phyloP scores from a whole-genome alignment of 2,329 filamentous ascomycete genomes.

The Clonostachys solani region DNA sequence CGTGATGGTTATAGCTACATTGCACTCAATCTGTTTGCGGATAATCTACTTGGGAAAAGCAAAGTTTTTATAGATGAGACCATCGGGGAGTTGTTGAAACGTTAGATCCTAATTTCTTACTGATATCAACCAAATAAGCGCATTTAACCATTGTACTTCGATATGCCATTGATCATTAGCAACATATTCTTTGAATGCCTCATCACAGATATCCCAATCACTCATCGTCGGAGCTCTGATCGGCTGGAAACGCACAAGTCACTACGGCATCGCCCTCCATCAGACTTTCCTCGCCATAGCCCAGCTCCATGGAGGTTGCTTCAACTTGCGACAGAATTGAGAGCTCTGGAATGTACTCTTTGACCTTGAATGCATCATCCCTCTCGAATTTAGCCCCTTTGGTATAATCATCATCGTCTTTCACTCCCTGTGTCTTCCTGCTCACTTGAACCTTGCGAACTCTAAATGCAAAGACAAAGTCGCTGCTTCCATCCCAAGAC shows the following conservation, averaged over 20 bases:
- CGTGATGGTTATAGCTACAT: constrained; percentile 1
- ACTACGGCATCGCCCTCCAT: not conserved
- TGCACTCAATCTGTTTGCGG: not conserved
- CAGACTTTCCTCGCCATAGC: not conserved
- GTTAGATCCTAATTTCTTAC: too few species aligned
- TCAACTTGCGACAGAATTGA: not conserved
- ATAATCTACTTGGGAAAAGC: not conserved
- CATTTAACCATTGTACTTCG: too few species aligned
- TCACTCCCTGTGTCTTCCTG: not conserved
- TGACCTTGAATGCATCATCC: not conserved
- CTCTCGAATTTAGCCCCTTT: constrained; percentile 2
- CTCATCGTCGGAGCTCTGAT: not conserved
- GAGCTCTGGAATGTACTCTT: not conserved
- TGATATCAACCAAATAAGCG: too few species aligned
- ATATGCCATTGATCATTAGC: too few species aligned
- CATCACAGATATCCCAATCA: not conserved
- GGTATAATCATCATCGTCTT: not conserved
- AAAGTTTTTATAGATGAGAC: not conserved
- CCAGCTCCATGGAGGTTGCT: not conserved
- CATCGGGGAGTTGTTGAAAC: not conserved
- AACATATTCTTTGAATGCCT: not conserved
- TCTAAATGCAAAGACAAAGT: constrained; percentile 6
- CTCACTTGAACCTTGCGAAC: constrained; percentile 1
- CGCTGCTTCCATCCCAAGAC: constrained; percentile 1
- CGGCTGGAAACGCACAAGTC: not conserved